Evolutionary conservation across 352 stramenopile genomes (phyloP), one percentile per base, ranked within the genome.

Genomic region (Phytophthora sansomeana): DNA sequence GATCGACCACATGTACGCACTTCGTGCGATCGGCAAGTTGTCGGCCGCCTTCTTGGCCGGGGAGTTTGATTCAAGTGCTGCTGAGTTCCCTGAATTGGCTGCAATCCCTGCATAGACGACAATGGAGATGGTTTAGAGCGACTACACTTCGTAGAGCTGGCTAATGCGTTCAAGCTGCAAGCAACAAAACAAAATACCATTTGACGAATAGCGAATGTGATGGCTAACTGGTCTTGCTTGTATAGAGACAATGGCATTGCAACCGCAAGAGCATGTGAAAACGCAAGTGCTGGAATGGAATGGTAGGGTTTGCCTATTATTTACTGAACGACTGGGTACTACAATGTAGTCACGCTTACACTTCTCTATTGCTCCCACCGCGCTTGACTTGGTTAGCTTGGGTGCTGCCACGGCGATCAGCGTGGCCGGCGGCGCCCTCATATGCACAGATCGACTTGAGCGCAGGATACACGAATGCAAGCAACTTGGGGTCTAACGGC

Each of bases 21-120:
- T 92, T 28, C 61, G 70, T 14, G 70, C 73, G 6, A 73, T 87
- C 29, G 72, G 65, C 6, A 53, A 83, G 32, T 52, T 89, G 26
- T 87, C 77, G 36, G 81, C 70, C 4, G 70, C 78, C 13, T 92
- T 90, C 57, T 42, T 92, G 6, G 46, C 38, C 0, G 74, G 72
- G 9, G 54, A 63, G 13, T 85, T 80, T 62, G 69, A 74, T 24
- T 26, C 53, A 7, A 29, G 56, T 14, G 63, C 76, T 16, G 7
- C 47, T 16, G 28, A 78, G 47, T 82, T 85, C 52, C 74, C 80
- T 13, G 77, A 86, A 44, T 51, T 89, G 17, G 16, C 21, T 14
- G 8, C 44, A 38, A 24, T 66, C n/a, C n/a, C n/a, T n/a, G n/a
- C n/a, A n/a, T n/a, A n/a, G n/a, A n/a, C n/a, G n/a, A n/a, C n/a